phyloP scores from a whole-genome alignment of 1,284 basidiomycete genomes.

The Melampsora americana region DNA sequence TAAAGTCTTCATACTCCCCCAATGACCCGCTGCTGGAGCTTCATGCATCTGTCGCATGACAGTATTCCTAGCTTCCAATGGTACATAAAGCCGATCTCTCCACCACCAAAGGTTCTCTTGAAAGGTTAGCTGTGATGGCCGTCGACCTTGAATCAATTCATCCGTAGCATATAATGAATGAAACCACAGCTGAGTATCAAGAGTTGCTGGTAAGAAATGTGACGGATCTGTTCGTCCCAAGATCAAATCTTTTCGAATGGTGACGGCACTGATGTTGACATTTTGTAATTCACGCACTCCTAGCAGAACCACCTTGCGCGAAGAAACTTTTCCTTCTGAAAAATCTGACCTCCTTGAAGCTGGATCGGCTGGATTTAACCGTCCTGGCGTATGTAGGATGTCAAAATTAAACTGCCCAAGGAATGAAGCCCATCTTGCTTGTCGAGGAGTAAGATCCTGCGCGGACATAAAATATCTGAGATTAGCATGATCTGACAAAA shows the following conservation, averaged over 20 bases:
- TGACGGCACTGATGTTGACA: neutral
- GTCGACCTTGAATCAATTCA: neutral
- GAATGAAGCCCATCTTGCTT: too few relatives aligned
- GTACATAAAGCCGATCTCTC: neutral
- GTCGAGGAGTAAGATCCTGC: too few relatives aligned
- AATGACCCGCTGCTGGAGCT: neutral
- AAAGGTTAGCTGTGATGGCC: neutral
- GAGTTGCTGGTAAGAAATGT: neutral
- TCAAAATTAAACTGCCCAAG: conserved; percentile 10
- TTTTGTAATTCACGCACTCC: neutral
- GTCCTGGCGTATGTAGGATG: conserved; percentile 7
- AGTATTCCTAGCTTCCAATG: neutral
- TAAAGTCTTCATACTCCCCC: neutral
- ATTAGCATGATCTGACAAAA: too few relatives aligned
- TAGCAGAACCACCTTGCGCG: neutral
- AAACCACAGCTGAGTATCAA: neutral
- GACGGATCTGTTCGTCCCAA: too few relatives aligned
- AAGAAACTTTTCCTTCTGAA: neutral
- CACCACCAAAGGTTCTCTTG: neutral
- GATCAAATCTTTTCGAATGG: neutral
- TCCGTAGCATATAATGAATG: neutral
- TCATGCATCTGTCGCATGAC: neutral
- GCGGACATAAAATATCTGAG: too few relatives aligned
- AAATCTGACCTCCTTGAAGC: conserved; percentile 11
- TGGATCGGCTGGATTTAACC: conserved; percentile 6